These are phyloP conservation scores for Pythium vanterpoolii DNA, from an alignment of 352 stramenopile genomes.

Conservation along the genomic window DNA sequence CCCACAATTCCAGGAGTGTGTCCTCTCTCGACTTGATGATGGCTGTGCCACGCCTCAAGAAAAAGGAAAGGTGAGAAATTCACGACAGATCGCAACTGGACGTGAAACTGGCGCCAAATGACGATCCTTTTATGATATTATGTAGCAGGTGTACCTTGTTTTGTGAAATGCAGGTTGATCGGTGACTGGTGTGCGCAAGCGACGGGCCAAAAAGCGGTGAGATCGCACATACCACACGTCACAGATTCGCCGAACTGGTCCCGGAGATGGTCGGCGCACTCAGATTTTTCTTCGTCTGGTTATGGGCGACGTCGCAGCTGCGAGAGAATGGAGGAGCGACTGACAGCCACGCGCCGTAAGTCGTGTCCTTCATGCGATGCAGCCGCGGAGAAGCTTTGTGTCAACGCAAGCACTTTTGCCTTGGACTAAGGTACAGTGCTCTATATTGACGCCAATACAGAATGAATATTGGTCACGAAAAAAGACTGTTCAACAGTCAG, in stretches of 20 bases:
- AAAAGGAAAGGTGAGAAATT: constrained; percentile 5
- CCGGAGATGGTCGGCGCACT: constrained; percentile 7
- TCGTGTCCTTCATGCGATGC: not conserved
- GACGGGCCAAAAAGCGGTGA: constrained; percentile 11
- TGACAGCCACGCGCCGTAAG: not conserved
- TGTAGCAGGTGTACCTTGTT: not conserved
- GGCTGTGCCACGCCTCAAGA: not conserved
- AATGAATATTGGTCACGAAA: too few relatives aligned
- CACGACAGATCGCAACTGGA: not conserved
- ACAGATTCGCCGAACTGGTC: not conserved
- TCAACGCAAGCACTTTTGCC: not conserved
- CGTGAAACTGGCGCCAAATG: constrained; percentile 16
- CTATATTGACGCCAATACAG: too few relatives aligned
- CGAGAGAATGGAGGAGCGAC: constrained; percentile 10
- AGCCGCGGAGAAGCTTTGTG: not conserved
- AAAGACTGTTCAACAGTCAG: too few relatives aligned
- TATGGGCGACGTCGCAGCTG: constrained; percentile 9
- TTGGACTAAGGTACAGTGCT: too few relatives aligned
- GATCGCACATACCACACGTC: not conserved
- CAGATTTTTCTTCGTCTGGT: constrained; percentile 20
- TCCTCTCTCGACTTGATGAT: constrained; percentile 17
- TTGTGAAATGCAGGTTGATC: not conserved
- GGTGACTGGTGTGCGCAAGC: constrained; percentile 14
- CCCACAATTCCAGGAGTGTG: constrained; percentile 13
- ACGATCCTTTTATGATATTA: not conserved